phyloP scores from a whole-genome alignment of 352 stramenopile genomes.

The Pythium dissotocum region DNA sequence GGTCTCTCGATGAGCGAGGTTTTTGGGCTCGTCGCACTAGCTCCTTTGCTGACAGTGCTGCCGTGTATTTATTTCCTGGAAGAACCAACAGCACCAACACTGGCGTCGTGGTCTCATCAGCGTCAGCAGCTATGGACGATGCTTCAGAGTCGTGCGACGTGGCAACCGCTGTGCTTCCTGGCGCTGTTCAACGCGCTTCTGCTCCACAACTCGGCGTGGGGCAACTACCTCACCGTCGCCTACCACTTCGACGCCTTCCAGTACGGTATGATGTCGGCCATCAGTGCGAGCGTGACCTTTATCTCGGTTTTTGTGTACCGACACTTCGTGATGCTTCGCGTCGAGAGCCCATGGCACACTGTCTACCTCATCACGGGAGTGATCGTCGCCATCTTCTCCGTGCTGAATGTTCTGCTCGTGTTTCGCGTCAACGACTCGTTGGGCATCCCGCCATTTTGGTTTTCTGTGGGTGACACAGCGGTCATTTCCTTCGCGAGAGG shows the following conservation, averaged over 20 bases:
- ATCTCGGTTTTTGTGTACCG: slow-evolving; percentile 57
- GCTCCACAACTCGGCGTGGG: slow-evolving; percentile 78
- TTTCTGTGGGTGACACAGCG: slow-evolving; percentile 66
- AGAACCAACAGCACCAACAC: slow-evolving; percentile 35
- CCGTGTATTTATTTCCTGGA: slow-evolving; percentile 57
- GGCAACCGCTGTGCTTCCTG: slow-evolving; percentile 75
- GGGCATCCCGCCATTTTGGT: slow-evolving; percentile 72
- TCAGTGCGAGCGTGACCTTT: slow-evolving; percentile 73
- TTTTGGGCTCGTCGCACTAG: slow-evolving; percentile 59
- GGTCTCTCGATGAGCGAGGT: slow-evolving; percentile 62
- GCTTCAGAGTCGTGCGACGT: slow-evolving; percentile 68
- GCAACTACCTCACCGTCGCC: slow-evolving; percentile 75
- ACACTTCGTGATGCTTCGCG: slow-evolving; percentile 39
- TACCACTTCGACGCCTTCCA: slow-evolving; percentile 76
- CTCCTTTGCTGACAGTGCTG: slow-evolving; percentile 58
- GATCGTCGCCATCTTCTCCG: slow-evolving; percentile 62
- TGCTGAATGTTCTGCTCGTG: slow-evolving; percentile 73
- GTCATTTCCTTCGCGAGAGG: slow-evolving; percentile 70
- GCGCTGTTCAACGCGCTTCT: slow-evolving; percentile 61
- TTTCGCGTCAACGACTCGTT: slow-evolving; percentile 60
- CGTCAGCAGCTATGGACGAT: slow-evolving; percentile 51
- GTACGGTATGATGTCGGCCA: slow-evolving; percentile 69
- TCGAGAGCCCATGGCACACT: slow-evolving; percentile 53
- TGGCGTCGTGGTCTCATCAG: slow-evolving; percentile 39
- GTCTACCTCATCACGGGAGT: slow-evolving; percentile 69